phyloP scores from a whole-genome alignment of 139 green algal species.

The Trebouxia sp. region DNA sequence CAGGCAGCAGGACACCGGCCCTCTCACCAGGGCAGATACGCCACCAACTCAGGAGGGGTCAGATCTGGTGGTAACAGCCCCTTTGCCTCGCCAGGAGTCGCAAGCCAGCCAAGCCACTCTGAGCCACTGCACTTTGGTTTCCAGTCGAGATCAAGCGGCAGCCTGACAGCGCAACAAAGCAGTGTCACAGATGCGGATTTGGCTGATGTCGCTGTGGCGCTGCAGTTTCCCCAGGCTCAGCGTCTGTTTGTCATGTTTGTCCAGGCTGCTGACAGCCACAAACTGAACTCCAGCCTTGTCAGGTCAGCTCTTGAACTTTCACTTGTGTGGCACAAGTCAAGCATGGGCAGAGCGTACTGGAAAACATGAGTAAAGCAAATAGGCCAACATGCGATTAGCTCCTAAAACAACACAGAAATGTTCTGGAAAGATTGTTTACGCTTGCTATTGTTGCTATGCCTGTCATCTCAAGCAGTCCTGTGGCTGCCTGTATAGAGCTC shows the following conservation, averaged over 20 bases:
- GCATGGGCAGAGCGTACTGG: too few species aligned
- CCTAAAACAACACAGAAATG: too few species aligned
- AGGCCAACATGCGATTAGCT: too few species aligned
- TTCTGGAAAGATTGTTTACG: too few species aligned
- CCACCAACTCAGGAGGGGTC: constrained; percentile 12
- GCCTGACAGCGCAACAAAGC: not conserved
- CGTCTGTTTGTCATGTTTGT: constrained; percentile 65
- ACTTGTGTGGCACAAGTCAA: too few species aligned
- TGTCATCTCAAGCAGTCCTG: too few species aligned
- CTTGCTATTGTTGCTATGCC: too few species aligned
- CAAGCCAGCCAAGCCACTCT: not conserved
- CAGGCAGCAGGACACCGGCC: not conserved
- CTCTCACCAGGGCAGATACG: constrained; percentile 12
- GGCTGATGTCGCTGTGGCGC: not conserved
- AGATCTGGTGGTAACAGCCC: constrained; percentile 15
- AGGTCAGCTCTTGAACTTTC: too few species aligned
- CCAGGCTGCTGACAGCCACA: constrained; percentile 58
- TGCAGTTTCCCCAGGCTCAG: constrained; percentile 57
- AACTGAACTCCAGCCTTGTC: constrained; percentile 43
- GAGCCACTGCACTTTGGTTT: not conserved
- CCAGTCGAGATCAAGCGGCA: not conserved
- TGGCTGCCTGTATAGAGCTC: not conserved
- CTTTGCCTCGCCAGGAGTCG: not conserved
- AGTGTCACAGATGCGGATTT: not conserved
- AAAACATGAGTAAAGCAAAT: too few species aligned